Conservation (phyloP, 305 asterid genomes). For the Solanum hybrid region DNA sequence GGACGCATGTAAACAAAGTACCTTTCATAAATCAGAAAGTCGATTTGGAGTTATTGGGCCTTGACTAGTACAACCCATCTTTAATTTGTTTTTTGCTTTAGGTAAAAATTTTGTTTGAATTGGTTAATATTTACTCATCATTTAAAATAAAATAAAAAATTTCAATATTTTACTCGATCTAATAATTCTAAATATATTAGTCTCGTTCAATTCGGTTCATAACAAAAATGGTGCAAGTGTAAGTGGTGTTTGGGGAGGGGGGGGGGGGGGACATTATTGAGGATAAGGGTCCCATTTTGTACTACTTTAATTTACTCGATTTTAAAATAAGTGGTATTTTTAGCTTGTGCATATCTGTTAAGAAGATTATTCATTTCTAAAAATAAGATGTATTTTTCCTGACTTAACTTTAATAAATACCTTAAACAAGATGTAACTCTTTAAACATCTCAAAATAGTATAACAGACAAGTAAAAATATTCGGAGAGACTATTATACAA, state of each 20-base stretch:
- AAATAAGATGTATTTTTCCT: no score
- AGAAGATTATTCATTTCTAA: no score
- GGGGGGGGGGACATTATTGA: background rate
- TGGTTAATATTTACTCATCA: background rate
- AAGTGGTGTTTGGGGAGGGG: background rate
- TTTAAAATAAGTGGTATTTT: background rate
- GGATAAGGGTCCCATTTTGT: background rate
- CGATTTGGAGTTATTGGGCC: background rate
- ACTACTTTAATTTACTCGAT: background rate
- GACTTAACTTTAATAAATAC: no score
- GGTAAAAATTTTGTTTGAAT: background rate
- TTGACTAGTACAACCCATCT: background rate
- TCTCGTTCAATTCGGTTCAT: background rate
- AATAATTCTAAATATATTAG: no score
- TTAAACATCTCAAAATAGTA: background rate
- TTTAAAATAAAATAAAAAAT: rapidly evolving
- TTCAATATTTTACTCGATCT: no score
- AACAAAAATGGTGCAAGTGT: background rate
- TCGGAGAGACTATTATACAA: background rate
- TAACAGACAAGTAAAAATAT: no score
- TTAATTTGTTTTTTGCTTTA: background rate
- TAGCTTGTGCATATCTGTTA: background rate
- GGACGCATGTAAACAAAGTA: background rate
- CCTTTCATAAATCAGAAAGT: background rate
- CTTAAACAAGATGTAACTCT: background rate